Evolutionary conservation across 2,329 filamentous ascomycete genomes (phyloP).

Genomic region (Xylariaceae sp.): DNA sequence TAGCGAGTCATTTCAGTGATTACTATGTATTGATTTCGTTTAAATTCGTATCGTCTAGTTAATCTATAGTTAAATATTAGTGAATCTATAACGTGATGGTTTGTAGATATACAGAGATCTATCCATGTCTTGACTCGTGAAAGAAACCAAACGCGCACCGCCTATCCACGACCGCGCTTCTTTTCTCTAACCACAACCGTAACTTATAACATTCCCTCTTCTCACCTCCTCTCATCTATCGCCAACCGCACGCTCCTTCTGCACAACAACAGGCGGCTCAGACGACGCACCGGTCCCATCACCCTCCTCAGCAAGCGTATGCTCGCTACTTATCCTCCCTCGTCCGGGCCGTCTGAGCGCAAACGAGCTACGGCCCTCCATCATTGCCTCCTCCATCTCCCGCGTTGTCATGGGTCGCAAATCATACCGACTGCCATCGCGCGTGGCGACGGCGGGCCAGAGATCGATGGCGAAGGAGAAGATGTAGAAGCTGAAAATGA

Average conservation of each 20-base stretch:
- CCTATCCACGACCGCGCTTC: no score
- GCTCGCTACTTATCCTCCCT: background rate
- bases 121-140: no score
- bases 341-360: no score
- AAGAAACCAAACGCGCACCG: no score
- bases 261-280: no score
- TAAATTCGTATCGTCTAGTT: background rate
- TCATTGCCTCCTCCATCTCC: conserved; percentile 28
- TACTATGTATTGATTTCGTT: background rate
- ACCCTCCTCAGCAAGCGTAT: background rate
- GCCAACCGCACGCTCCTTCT: no score
- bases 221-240: no score
- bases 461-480: conserved; percentile 85
- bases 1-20: background rate
- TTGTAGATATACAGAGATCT: background rate
- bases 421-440: conserved; percentile 21
- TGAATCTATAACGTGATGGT: no score
- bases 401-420: conserved; percentile 22
- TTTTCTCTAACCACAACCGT: no score
- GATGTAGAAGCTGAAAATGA: conserved; percentile 84
- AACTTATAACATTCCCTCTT: no score
- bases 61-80: no score
- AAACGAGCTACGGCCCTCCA: background rate
- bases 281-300: no score
- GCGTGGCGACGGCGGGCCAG: conserved; percentile 64